Conservation (phyloP, 164 flowering plant genomes). For the Magnolia kwangsiensis region DNA sequence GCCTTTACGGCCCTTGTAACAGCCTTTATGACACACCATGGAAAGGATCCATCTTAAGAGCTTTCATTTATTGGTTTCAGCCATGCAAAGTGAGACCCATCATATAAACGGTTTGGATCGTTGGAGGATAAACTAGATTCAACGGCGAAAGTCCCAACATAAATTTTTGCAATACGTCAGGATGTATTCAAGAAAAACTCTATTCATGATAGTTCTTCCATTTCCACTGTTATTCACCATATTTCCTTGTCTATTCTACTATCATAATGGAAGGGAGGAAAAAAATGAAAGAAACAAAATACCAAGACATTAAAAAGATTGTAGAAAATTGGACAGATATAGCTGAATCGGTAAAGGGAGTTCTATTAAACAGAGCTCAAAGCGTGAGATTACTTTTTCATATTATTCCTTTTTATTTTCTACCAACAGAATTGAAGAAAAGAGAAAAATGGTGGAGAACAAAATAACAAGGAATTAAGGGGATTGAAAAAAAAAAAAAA, state of each 20-base stretch:
- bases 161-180: too few relatives aligned
- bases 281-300: not conserved
- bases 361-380: not conserved
- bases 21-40: too few relatives aligned
- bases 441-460: not conserved
- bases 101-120: too few relatives aligned
- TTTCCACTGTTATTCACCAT: too few relatives aligned
- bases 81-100: too few relatives aligned
- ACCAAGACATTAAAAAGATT: not conserved
- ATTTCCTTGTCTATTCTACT: not conserved
- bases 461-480: not conserved
- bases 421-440: not conserved
- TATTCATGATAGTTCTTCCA: too few relatives aligned
- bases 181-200: too few relatives aligned
- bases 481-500: not conserved
- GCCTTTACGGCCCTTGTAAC: too few relatives aligned
- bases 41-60: too few relatives aligned
- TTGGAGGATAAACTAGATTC: too few relatives aligned
- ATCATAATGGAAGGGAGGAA: not conserved
- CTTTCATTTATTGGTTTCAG: too few relatives aligned
- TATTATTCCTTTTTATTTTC: not conserved
- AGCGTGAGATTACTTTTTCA: not conserved
- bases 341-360: not conserved
- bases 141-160: too few relatives aligned
- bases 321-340: not conserved